Evolutionary conservation across 2,329 filamentous ascomycete genomes (phyloP).

Genomic region (Chaetomium strumarium): DNA sequence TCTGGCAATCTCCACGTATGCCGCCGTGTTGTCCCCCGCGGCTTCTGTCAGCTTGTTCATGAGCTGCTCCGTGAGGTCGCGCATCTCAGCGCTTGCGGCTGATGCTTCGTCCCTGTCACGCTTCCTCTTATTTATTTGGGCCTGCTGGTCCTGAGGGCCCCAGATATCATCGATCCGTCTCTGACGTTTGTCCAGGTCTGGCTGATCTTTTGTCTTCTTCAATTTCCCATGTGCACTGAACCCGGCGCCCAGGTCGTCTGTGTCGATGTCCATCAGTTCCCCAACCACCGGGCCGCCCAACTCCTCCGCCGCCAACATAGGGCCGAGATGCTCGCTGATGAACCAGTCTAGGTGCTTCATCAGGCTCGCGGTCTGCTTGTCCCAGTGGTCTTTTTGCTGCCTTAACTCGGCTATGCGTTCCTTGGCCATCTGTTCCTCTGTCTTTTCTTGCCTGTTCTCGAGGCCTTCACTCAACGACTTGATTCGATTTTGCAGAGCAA

Average conservation of each 20-base stretch:
- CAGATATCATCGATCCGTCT: conserved; percentile 60
- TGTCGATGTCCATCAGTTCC: conserved; percentile 59
- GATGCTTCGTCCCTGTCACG: conserved; percentile 39
- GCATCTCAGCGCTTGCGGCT: conserved; percentile 52
- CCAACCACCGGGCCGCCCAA: conserved; percentile 78
- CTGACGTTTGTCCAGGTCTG: conserved; percentile 48
- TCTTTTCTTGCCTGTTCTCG: conserved; percentile 51
- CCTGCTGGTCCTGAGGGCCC: conserved; percentile 33
- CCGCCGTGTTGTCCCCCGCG: conserved; percentile 47
- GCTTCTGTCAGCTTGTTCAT: conserved; percentile 53
- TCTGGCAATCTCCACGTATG: conserved; percentile 52
- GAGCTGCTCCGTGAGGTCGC: conserved; percentile 53
- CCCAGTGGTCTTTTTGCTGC: conserved; percentile 53
- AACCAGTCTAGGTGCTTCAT: conserved; percentile 63
- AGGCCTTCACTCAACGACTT: conserved; percentile 52
- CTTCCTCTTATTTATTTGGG: conserved; percentile 23
- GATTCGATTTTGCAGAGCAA: conserved; percentile 52
- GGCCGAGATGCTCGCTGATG: conserved; percentile 62
- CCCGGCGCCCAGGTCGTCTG: conserved; percentile 53
- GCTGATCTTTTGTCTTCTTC: conserved; percentile 42
- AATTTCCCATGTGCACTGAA: conserved; percentile 55
- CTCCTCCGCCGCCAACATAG: conserved; percentile 77
- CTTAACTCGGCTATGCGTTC: conserved; percentile 58
- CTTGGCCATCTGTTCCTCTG: conserved; percentile 54
- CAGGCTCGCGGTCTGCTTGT: conserved; percentile 54